These are phyloP conservation scores for Agaricus sinodeliciosus DNA, from an alignment of 768 basidiomycete species.

Conservation along the genomic window DNA sequence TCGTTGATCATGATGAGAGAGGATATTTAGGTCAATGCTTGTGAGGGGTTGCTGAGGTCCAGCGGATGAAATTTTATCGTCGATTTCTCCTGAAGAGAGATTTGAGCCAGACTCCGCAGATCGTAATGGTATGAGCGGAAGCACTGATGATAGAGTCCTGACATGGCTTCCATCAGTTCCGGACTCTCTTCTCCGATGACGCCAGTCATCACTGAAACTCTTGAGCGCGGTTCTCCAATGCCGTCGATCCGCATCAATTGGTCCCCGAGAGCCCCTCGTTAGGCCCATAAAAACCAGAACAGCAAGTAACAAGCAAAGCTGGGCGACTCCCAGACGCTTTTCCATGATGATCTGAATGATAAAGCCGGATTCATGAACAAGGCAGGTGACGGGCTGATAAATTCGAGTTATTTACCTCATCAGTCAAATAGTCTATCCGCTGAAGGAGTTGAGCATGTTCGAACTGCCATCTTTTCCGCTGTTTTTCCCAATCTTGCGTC, in stretches of 20 bases:
- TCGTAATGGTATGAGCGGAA: slow-evolving; percentile 20
- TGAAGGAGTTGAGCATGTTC: slow-evolving; percentile 67
- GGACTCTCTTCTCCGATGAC: slow-evolving; percentile 21
- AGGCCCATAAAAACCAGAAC: slow-evolving; percentile 84
- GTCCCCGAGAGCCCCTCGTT: slow-evolving; percentile 63
- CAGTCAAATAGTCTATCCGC: slow-evolving; percentile 66
- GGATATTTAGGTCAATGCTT: neutral
- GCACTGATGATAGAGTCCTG: neutral
- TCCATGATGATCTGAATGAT: slow-evolving; percentile 67
- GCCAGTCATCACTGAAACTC: slow-evolving; percentile 51
- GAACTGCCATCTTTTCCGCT: slow-evolving; percentile 55
- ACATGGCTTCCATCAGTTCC: too few species aligned
- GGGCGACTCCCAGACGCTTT: slow-evolving; percentile 84
- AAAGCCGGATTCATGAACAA: neutral
- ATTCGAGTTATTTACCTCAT: slow-evolving; percentile 51
- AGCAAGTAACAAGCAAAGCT: slow-evolving; percentile 75
- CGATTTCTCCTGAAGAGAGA: slow-evolving; percentile 36
- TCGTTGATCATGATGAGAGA: neutral
- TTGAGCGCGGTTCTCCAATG: slow-evolving; percentile 50
- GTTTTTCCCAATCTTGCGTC: slow-evolving; percentile 61
- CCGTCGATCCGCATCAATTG: slow-evolving; percentile 20
- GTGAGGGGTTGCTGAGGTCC: neutral
- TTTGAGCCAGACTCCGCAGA: slow-evolving; percentile 28
- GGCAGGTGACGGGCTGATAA: neutral
- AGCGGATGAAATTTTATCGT: slow-evolving; percentile 8